Percentiles rank a stretch among this genome's conserved stretches.
phyloP scores from a whole-genome alignment of 331 rosid species.

The Malus hybrid region DNA sequence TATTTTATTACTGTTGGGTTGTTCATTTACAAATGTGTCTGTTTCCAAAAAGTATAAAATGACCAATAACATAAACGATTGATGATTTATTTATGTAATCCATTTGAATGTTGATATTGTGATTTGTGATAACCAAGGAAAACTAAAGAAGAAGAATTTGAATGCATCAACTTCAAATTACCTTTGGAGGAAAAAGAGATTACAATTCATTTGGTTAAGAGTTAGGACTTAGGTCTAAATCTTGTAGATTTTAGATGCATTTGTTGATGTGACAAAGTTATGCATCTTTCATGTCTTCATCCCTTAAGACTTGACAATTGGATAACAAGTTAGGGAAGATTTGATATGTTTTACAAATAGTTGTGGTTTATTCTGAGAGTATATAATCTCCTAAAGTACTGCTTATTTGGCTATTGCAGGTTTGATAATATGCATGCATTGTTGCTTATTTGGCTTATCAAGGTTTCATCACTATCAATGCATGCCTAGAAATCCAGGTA shows the following conservation, averaged over 20 bases:
- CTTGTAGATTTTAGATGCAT: constrained; percentile 8
- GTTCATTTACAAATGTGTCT: too few relatives aligned
- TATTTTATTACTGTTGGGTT: neutral
- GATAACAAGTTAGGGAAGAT: constrained; percentile 68
- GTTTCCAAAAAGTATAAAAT: too few relatives aligned
- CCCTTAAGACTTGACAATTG: constrained; percentile 50
- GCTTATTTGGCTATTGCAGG: too few relatives aligned
- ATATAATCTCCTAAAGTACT: too few relatives aligned
- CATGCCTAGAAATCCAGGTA: too few relatives aligned
- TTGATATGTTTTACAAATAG: neutral
- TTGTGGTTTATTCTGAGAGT: too few relatives aligned
- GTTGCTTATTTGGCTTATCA: too few relatives aligned
- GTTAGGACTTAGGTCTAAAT: neutral
- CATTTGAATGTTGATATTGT: constrained; percentile 6
- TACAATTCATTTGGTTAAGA: neutral
- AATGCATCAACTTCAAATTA: neutral
- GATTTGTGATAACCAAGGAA: neutral
- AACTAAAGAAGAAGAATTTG: neutral
- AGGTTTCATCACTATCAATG: too few relatives aligned
- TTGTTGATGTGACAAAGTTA: constrained; percentile 28
- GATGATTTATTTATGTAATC: constrained; percentile 8
- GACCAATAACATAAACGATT: neutral
- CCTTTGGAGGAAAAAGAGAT: neutral
- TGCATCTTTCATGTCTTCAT: constrained; percentile 43
- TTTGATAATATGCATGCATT: too few relatives aligned